Conservation (phyloP, 768 basidiomycete genomes). For the Mycena latifolia region DNA sequence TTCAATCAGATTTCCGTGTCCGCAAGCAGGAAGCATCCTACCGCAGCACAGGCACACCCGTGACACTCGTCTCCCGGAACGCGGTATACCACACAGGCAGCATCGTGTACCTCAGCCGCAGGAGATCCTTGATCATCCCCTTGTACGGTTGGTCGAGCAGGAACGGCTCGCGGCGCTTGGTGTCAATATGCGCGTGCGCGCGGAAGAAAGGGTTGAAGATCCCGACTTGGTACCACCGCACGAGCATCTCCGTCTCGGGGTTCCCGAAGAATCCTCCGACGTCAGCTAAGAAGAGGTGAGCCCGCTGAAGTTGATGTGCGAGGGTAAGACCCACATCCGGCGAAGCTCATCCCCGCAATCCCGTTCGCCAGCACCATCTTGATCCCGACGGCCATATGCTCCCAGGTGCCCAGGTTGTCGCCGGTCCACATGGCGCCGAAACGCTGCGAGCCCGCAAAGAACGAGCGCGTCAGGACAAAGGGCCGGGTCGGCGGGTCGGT, state of each 20-base stretch:
- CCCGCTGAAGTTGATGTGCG: background rate
- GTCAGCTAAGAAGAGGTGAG: conserved; percentile 72
- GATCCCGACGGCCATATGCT: conserved; percentile 93
- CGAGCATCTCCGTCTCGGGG: conserved; percentile 93
- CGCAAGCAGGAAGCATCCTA: conserved; percentile 44
- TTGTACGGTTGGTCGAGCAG: conserved; percentile 92
- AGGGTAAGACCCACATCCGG: conserved; percentile 76
- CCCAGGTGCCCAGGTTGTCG: conserved; percentile 98
- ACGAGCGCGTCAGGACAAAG: conserved; percentile 95
- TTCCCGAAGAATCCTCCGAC: conserved; percentile 99
- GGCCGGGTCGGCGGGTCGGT: conserved; percentile 84
- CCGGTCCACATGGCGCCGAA: conserved; percentile 99
- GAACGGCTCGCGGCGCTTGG: conserved; percentile 97
- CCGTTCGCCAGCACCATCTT: conserved; percentile 94
- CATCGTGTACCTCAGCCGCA: conserved; percentile 88
- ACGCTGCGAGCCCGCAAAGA: conserved; percentile 95
- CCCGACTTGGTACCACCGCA: conserved; percentile 97
- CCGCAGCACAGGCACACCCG: conserved; percentile 88
- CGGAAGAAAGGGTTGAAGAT: conserved; percentile 98
- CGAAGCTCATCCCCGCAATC: conserved; percentile 92
- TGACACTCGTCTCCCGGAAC: conserved; percentile 88
- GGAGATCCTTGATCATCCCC: conserved; percentile 79
- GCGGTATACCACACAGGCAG: conserved; percentile 98
- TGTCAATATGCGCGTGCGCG: conserved; percentile 98
- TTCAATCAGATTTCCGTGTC: background rate